Evolutionary conservation across 441 rosid species (phyloP).

Genomic region (Gossypium trilobum): DNA sequence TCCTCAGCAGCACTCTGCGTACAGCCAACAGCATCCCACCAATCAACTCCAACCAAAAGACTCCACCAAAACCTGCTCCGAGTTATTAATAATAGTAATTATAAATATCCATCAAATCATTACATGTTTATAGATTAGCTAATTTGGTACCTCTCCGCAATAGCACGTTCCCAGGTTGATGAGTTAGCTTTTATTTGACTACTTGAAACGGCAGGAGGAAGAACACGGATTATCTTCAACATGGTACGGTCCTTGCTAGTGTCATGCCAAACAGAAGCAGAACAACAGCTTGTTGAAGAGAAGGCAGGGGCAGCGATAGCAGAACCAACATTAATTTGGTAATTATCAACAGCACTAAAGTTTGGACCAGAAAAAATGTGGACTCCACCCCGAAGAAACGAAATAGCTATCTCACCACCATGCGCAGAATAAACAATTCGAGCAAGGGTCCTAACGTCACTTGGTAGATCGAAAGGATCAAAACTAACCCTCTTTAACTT

Average conservation of each 20-base stretch:
- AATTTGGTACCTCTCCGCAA: conserved; percentile 80
- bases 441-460: conserved; percentile 90
- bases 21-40: conserved; percentile 99
- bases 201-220: conserved; percentile 80
- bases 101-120: conserved; percentile 3
- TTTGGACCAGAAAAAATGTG: conserved; percentile 97
- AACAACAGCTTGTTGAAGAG: conserved; percentile 98
- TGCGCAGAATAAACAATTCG: conserved; percentile 96
- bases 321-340: conserved; percentile 93
- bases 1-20: conserved; percentile 99
- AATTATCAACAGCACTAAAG: conserved; percentile 75
- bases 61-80: conserved; percentile 98
- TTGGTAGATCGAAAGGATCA: conserved; percentile 97
- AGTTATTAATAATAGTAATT: background rate
- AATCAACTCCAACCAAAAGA: conserved; percentile 98
- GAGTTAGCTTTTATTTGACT: conserved; percentile 69
- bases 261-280: conserved; percentile 98
- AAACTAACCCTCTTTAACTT: conserved; percentile 64
- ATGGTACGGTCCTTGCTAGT: conserved; percentile 69
- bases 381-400: conserved; percentile 92
- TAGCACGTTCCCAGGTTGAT: conserved; percentile 88
- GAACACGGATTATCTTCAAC: conserved; percentile 87
- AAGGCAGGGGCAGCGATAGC: conserved; percentile 97
- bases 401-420: conserved; percentile 96
- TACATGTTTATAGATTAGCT: background rate